Base-by-base conservation (phyloP, 2,329 filamentous ascomycete genomes). In the Trichophyton mentagrophytes region DNA sequence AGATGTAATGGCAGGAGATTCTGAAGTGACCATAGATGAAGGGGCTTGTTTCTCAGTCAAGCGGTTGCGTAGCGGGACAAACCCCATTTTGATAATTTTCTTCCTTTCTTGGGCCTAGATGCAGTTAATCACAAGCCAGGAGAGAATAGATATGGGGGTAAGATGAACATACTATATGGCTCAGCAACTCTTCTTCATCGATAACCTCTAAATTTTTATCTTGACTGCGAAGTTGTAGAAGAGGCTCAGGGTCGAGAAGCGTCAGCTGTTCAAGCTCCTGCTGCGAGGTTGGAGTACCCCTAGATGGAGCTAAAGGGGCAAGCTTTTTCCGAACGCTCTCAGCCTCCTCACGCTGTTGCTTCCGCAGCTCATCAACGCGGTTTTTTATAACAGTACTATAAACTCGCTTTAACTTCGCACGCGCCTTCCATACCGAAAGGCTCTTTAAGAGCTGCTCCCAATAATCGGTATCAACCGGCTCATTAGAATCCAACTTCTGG, bases 381-480 rank as follows among this genome's bases (percentile, higher is more conserved):
- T 83, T 85, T 61, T 84, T 82, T 64, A 87, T 81, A 64, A 96
- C 88, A 11, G 83, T 83, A 65, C 89, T 84, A 65, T 86, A 91
- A 15, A 96, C 85, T 64, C 83, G 85, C 66, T 85, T 85, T 59
- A 99, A 76, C 71, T 87, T 90, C 1, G 90, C 90, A 72, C 89
- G 90, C 38, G 93, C 90, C 76, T 97, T 97, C 85, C 89, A 96
- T 0, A 96, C 85, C 5, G 88, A 79, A 64, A 99, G 77, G 70
- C 86, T 95, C 66, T 86, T 85, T 63, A 99, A 79, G 15, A 99
- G 79, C 70, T 96, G 89, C 70, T 95, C 90, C 93, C 93, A 99
- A 72, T 97, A 99, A 74, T 99, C 93, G 1, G 88, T 90, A 73
- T 99, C 93, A 66, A 99, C 92, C 8, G 89, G 86, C 69, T 96